Percentiles rank a stretch among this genome's conserved stretches.
These are phyloP conservation scores for Ophiostoma sp. DNA, from an alignment of 2,329 filamentous ascomycete species.

Conservation along the genomic window DNA sequence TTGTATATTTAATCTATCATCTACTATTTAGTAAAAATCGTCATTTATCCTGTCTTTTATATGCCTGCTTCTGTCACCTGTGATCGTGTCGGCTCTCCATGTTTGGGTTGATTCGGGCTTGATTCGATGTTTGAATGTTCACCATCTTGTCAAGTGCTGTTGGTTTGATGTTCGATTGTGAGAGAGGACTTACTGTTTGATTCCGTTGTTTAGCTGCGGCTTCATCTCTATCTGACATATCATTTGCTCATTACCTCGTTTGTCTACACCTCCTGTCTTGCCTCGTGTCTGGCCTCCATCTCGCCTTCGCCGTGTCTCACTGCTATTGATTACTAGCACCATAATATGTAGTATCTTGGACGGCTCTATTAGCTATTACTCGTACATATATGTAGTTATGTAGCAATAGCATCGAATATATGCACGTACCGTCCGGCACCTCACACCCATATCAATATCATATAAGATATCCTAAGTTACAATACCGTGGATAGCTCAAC, in stretches of 20 bases:
- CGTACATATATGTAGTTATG: background rate
- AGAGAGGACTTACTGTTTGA: background rate
- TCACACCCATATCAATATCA: background rate
- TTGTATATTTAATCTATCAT: background rate
- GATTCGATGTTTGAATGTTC: background rate
- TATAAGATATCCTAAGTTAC: background rate
- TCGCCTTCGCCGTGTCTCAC: conserved; percentile 17
- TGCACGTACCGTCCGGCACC: background rate
- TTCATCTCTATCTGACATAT: background rate
- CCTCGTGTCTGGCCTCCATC: conserved; percentile 1
- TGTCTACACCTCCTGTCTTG: conserved; percentile 15
- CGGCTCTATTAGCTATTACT: no score
- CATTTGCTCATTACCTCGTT: background rate
- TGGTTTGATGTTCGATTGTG: background rate
- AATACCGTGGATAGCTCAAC: no score
- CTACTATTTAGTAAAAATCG: background rate
- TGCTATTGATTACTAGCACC: background rate
- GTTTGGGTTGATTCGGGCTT: background rate
- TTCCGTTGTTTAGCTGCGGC: background rate
- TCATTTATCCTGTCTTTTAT: background rate
- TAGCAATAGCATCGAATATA: background rate
- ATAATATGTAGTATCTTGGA: background rate
- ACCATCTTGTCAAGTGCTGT: background rate
- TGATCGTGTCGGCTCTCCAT: background rate
- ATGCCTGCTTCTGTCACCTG: background rate